Base-by-base conservation (phyloP, 306 rosid genomes). In the Malus asiatica region DNA sequence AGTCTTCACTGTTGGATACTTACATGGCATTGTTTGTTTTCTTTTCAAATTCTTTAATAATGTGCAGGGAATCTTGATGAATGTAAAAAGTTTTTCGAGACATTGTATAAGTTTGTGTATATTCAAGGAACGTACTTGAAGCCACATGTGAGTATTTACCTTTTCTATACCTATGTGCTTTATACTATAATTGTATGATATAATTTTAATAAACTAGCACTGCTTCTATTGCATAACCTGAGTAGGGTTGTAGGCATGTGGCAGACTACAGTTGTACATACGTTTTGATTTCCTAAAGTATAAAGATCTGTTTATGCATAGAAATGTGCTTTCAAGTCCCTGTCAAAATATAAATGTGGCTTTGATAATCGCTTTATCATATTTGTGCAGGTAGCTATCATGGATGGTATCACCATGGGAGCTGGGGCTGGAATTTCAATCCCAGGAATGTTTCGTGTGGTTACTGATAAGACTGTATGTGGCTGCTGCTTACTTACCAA, bases 351-450 rank as follows among this genome's bases (percentile, higher is more conserved):
- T 60, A 20, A 45, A 52, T 8, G 63, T 73, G 57, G 60, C 82
- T 48, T 42, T 68, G 68, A 71, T 79, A 69, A 71, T 77, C 33
- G 70, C 83, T 76, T 79, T 52, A 71, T 75, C 78, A 71, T 66
- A 67, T 70, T 40, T 76, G 35, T 75, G 75, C 72, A 92, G 99
- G 96, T 96, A 71, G 96, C 99, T 64, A 79, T 96, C 78, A 73
- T 92, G 86, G 86, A 96, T 82, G 99, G 99, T 68, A 80, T 89
- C 83, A 88, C 90, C 48, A 90, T 96, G 98, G 98, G 99, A 77
- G 86, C 87, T 62, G 99, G 99, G 70, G 93, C 93, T 75, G 98
- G 99, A 76, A 96, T 96, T 85, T 81, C 97, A 66, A 83, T 96
- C 76, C 89, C 92, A 71, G 99, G 97, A 82, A 89, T 92, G 99